A percentile compares a stretch with the other conserved stretches of the same genome.
Conservation (phyloP, 305 asterid genomes). For the Solanum chacoense region DNA sequence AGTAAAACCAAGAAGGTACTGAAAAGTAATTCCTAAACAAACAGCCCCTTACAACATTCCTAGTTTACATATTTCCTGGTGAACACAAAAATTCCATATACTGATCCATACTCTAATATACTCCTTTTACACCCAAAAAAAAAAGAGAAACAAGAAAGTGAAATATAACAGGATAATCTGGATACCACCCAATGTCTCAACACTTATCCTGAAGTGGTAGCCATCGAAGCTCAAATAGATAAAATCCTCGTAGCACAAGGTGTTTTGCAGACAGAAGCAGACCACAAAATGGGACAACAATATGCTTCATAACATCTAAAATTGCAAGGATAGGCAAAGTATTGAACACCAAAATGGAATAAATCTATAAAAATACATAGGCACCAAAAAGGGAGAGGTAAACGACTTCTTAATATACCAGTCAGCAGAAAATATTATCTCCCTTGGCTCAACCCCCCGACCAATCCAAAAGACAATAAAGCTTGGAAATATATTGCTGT, state of each 20-base stretch:
- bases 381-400: background rate
- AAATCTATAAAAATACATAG: background rate
- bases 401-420: background rate
- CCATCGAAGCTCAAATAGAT: background rate
- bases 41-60: background rate
- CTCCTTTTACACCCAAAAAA: background rate
- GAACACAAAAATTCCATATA: background rate
- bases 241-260: background rate
- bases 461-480: background rate
- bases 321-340: background rate
- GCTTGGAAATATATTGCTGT: background rate
- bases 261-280: background rate
- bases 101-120: background rate
- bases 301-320: background rate
- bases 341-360: background rate
- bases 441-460: background rate
- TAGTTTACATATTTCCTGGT: background rate
- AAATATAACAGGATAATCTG: background rate
- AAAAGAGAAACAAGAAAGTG: background rate
- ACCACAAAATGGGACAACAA: background rate
- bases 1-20: background rate
- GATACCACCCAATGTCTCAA: background rate
- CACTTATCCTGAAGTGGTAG: background rate
- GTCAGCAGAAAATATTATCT: background rate
- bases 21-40: background rate